Conservation (phyloP, 768 basidiomycete genomes). For the Pleurotus djamor region DNA sequence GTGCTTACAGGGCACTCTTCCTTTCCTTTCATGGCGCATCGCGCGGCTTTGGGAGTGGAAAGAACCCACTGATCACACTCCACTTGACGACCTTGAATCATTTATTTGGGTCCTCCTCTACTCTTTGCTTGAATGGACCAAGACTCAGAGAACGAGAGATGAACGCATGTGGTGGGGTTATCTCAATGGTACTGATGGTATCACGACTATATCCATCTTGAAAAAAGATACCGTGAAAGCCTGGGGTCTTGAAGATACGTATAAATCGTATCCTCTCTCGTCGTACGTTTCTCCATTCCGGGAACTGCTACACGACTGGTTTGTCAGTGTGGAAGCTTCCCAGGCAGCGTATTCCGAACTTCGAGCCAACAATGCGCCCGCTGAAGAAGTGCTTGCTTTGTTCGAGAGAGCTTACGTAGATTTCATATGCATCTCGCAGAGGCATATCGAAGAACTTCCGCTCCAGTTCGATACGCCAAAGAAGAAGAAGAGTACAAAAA, state of each 20-base stretch:
- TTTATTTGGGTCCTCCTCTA: slow-evolving; percentile 10
- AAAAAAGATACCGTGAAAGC: not conserved
- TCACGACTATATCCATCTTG: not conserved
- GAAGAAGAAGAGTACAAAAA: too few species aligned
- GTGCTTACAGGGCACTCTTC: slow-evolving; percentile 1
- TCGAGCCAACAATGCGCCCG: not conserved
- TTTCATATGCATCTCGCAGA: not conserved
- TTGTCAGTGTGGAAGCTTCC: not conserved
- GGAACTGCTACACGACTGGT: not conserved
- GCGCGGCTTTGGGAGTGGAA: not conserved
- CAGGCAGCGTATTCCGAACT: not conserved
- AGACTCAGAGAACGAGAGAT: not conserved
- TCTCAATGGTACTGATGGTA: not conserved
- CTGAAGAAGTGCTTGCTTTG: not conserved
- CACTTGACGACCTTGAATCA: slow-evolving; percentile 10
- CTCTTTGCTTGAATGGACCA: not conserved
- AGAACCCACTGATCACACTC: not conserved
- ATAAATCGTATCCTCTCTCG: not conserved
- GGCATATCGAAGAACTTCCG: not conserved
- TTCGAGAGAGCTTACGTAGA: not conserved
- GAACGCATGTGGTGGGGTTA: not conserved
- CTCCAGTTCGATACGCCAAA: not conserved
- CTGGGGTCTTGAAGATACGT: not conserved
- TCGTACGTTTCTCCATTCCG: not conserved
- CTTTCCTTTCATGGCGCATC: slow-evolving; percentile 7